Evolutionary conservation across 1,139 yeast species (phyloP).

Genomic region (Pneumocystis jirovecii): DNA sequence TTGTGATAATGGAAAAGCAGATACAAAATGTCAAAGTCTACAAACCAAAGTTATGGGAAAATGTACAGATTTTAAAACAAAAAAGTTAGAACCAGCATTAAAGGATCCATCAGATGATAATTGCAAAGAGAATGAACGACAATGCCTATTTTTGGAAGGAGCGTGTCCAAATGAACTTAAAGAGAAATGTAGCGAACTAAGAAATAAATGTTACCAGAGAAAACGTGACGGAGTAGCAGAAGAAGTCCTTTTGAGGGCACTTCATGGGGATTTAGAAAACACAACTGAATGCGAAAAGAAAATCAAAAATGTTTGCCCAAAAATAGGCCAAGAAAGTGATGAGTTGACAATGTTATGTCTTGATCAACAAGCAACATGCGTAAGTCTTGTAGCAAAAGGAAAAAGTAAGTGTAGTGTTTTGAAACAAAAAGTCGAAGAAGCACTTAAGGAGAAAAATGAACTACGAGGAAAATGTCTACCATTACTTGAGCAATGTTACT

Average conservation of each 20-base stretch:
- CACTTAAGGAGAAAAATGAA: background rate
- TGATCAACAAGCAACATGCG: background rate
- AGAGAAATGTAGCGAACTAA: background rate
- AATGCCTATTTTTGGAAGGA: background rate
- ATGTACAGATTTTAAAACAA: no score
- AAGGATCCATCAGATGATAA: background rate
- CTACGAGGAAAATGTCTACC: no score
- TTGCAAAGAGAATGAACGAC: background rate
- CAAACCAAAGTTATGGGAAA: background rate
- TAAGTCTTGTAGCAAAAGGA: background rate
- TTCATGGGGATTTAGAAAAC: background rate
- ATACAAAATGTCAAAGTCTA: background rate
- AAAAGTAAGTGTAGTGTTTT: background rate
- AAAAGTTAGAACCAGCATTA: background rate
- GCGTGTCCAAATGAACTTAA: background rate
- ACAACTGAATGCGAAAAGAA: background rate
- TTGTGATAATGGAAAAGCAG: background rate
- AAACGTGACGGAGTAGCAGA: background rate
- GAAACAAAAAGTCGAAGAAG: no score
- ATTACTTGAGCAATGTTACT: no score
- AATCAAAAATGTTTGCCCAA: background rate
- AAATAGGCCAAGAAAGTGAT: background rate
- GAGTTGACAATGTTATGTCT: background rate
- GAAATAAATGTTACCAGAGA: background rate
- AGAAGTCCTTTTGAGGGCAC: background rate